Evolutionary conservation across 1,139 yeast genomes (phyloP), one percentile per base, ranked within the genome.

Genomic region (Yamadazyma sp.): DNA sequence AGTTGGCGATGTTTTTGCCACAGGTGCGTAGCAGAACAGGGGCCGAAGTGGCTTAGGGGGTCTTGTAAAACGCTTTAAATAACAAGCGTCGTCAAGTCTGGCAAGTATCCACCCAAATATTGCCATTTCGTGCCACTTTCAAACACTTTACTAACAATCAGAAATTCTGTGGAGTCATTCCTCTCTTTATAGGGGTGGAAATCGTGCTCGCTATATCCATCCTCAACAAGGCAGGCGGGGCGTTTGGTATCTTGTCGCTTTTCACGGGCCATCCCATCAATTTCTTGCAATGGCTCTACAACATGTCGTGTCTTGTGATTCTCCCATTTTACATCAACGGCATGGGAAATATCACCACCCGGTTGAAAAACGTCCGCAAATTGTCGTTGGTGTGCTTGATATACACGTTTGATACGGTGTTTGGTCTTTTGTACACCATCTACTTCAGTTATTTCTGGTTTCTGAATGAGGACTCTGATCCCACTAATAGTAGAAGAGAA

Each of bases 191-290:
- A 26, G 97, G 97, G 8, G 95, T 89, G 17, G 97, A 92, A 59
- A 59, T 88, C 10, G 78, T 86, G 17, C 67, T 89, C n/a, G 85
- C 88, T 2, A 70, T 86, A 27, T 84, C 94, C 16, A 77, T 89
- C 33, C 73, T 90, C 51, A 90, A 92, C 66, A 90, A 90, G 59
- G 88, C 92, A 45, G 82, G 95, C 40, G 97, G 97, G 8, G 69
- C 82, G 20, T 92, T 84, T 60, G 98, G 97, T 21, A 69, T 90
- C 29, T 67, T 90, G 25, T 89, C 97, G 1, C 63, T 92, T 31
- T 76, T 92, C 54, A 90, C 97, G 0, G 94, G 96, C 2, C 96
- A 89, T 54, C 95, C 94, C 2, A 73, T 90, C 42, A 82, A 82
- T 46, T 78, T 81, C 45, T 69, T 85, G 69, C 97, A 92, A 57